Evolutionary conservation across 192 early-diverging fungal genomes (phyloP), one percentile per base, ranked within the genome.

Genomic region (Podila epigama): DNA sequence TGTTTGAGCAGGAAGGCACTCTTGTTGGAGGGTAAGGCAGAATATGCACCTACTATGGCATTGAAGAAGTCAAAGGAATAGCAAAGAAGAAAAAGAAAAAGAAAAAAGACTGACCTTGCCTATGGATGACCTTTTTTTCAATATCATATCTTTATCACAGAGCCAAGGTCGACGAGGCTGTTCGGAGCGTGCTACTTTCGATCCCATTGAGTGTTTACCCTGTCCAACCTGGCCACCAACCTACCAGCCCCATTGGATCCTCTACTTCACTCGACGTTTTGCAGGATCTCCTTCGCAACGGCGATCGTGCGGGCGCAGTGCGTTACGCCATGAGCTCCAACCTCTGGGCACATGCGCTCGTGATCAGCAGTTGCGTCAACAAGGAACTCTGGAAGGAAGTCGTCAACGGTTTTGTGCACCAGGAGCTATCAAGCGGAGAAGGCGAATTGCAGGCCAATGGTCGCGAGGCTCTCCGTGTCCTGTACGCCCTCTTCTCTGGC

Each of bases 311-410:
- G n/a, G 75, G 71, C 31, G 86, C 92, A 60, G 75, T 87, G 72
- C 73, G 72, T 29, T 71, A 80, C 33, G 78, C 81, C 5, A 79
- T 86, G 39, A 60, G 70, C 66, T 62, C 66, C 28, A 77, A 82
- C 50, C 57, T 96, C 40, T 99, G 97, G 97, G 79, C 91, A 1
- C 94, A 97, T 79, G 97, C 96, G 7, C 84, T 98, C 22, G 87
- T 97, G 10, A 90, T 99, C 73, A 89, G 92, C 34, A 96, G 92
- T 66, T 91, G 93, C 63, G 90, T 96, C 5, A 91, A 92, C 64
- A 91, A 93, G 67, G 90, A 92, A 29, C 79, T 87, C 1, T 98
- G 96, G 89, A 86, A 89, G 51, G 88, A 92, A 10, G 93, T 94
- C 1, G 87, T 97, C 42, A 81, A 80, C 22, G 73, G 88, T 27